phyloP scores from a whole-genome alignment of 805 yeast genomes.

The Hanseniaspora mollemarum region DNA sequence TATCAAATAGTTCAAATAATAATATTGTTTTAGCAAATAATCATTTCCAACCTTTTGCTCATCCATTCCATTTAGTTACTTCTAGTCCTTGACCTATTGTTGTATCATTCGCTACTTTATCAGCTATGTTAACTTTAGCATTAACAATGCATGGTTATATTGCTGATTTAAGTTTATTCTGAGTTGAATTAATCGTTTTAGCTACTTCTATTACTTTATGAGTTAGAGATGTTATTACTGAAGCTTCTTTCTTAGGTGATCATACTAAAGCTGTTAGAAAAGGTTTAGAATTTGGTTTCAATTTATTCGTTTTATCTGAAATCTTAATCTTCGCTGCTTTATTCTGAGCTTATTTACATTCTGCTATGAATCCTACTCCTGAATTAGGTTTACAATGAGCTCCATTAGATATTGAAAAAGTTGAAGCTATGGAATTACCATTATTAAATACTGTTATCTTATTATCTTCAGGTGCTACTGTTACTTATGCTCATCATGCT shows the following conservation, averaged over 20 bases:
- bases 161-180: conserved; percentile 17
- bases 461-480: conserved; percentile 25
- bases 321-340: conserved; percentile 21
- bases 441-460: conserved; percentile 26
- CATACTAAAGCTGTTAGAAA: conserved; percentile 24
- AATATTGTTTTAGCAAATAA: conserved; percentile 11
- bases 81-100: conserved; percentile 22
- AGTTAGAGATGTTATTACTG: conserved; percentile 24
- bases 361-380: conserved; percentile 23
- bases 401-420: conserved; percentile 22
- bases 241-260: conserved; percentile 24
- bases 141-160: conserved; percentile 25
- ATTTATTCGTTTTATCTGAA: conserved; percentile 21
- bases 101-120: conserved; percentile 23
- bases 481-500: conserved; percentile 24
- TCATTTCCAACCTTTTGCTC: conserved; percentile 3
- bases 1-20: neutral
- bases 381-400: conserved; percentile 25
- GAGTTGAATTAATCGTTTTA: conserved; percentile 19
- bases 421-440: conserved; percentile 25
- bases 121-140: conserved; percentile 23
- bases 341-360: conserved; percentile 25
- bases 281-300: conserved; percentile 21
- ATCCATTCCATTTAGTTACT: conserved; percentile 17
- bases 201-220: conserved; percentile 20